Evolutionary conservation across 2,329 filamentous ascomycete species (phyloP).

Genomic region (Phialocephala sp.): DNA sequence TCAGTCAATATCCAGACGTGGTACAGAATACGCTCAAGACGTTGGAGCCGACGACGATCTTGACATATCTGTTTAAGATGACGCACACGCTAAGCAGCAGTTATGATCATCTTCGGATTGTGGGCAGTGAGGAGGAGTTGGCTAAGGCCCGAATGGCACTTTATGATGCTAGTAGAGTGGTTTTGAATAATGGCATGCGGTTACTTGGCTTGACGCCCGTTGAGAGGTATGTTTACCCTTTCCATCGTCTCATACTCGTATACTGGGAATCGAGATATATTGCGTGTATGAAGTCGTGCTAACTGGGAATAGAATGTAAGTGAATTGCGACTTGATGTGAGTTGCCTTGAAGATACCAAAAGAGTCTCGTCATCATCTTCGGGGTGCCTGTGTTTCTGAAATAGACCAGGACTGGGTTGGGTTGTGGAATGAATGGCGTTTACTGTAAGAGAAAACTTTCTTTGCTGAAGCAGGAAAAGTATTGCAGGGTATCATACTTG

Average conservation of each 20-base stretch:
- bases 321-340: not conserved
- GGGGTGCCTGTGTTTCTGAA: not conserved
- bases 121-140: slow-evolving; percentile 77
- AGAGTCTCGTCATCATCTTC: not conserved
- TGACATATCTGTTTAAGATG: slow-evolving; percentile 83
- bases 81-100: slow-evolving; percentile 79
- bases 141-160: slow-evolving; percentile 76
- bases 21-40: slow-evolving; percentile 85
- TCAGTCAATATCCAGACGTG: slow-evolving; percentile 87
- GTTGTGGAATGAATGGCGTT: not conserved
- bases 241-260: not conserved
- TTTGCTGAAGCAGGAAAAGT: slow-evolving; percentile 2
- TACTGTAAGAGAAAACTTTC: slow-evolving; percentile 2
- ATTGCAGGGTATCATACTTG: not conserved
- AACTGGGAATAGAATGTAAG: slow-evolving; percentile 25
- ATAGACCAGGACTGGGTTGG: not conserved
- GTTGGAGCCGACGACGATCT: slow-evolving; percentile 72
- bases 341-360: slow-evolving; percentile 21
- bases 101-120: slow-evolving; percentile 81
- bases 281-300: not conserved
- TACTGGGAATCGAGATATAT: not conserved
- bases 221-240: slow-evolving; percentile 49
- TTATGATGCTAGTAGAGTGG: slow-evolving; percentile 76
- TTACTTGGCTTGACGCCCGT: slow-evolving; percentile 80
- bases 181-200: slow-evolving; percentile 83